Conservation (phyloP, 257 asterid species). For the Dorcoceras hygrometricum region DNA sequence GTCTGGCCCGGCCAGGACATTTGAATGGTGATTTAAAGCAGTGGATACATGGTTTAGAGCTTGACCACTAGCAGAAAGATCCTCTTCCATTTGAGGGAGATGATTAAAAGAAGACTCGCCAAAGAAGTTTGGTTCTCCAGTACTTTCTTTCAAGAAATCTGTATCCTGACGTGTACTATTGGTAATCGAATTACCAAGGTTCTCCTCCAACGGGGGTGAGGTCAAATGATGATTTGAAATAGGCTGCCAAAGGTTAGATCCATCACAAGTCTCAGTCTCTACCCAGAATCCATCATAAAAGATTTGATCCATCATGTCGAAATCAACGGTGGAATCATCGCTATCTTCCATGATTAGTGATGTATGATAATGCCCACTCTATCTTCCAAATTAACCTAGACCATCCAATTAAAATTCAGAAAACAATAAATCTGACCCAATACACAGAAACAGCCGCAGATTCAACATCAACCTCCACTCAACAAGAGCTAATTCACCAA, state of each 20-base stretch:
- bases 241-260: constrained; percentile 58
- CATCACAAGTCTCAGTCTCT: constrained; percentile 44
- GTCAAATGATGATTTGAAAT: constrained; percentile 28
- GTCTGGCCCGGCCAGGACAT: constrained; percentile 31
- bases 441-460: background rate
- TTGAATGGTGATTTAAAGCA: constrained; percentile 27
- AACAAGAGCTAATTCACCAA: too few relatives aligned
- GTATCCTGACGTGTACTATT: constrained; percentile 28
- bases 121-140: constrained; percentile 21
- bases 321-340: constrained; percentile 29
- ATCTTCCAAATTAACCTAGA: background rate
- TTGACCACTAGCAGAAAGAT: constrained; percentile 14
- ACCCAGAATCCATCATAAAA: constrained; percentile 79
- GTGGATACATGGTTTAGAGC: constrained; percentile 25
- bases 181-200: constrained; percentile 12
- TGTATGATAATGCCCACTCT: constrained; percentile 25
- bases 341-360: constrained; percentile 66
- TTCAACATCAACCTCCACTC: background rate
- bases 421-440: background rate
- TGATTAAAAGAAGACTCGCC: constrained; percentile 2
- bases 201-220: constrained; percentile 28
- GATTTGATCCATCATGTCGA: constrained; percentile 59
- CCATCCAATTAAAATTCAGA: background rate
- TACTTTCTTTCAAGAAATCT: constrained; percentile 28
- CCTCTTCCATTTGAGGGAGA: constrained; percentile 35